Evolutionary conservation across 2,329 filamentous ascomycete species (phyloP).

Genomic region (Zymoseptoria tritici): DNA sequence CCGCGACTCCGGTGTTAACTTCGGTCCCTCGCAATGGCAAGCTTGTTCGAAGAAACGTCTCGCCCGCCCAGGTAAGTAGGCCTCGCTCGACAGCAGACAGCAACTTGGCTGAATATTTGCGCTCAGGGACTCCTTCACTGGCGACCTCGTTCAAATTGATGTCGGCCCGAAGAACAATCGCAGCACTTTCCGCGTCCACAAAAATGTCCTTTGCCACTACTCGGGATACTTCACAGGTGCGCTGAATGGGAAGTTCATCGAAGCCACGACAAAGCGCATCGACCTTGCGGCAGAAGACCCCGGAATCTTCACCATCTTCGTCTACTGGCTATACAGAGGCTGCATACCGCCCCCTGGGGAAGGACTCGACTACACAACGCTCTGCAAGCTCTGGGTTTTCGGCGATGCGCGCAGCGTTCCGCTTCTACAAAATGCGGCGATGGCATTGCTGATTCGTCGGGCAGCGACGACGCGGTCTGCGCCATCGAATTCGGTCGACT

Average conservation of each 20-base stretch:
- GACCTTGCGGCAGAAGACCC: not conserved
- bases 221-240: not conserved
- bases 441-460: too few species aligned
- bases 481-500: too few species aligned
- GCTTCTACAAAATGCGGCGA: too few species aligned
- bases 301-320: constrained; percentile 6
- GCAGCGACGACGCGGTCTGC: too few species aligned
- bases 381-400: not conserved
- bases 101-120: too few species aligned
- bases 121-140: not conserved
- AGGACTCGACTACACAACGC: too few species aligned
- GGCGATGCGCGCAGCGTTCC: not conserved
- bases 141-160: not conserved
- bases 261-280: not conserved
- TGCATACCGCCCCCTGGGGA: too few species aligned
- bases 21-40: too few species aligned
- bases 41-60: too few species aligned
- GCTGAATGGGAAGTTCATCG: not conserved
- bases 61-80: too few species aligned
- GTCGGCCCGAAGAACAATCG: not conserved
- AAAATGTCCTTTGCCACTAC: not conserved
- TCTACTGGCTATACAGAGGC: constrained; percentile 11
- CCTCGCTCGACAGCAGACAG: too few species aligned
- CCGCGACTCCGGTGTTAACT: too few species aligned
- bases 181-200: not conserved